Evolutionary conservation across 345 rosid species (phyloP), one percentile per base, ranked within the genome.

Genomic region (Camelina laxa): DNA sequence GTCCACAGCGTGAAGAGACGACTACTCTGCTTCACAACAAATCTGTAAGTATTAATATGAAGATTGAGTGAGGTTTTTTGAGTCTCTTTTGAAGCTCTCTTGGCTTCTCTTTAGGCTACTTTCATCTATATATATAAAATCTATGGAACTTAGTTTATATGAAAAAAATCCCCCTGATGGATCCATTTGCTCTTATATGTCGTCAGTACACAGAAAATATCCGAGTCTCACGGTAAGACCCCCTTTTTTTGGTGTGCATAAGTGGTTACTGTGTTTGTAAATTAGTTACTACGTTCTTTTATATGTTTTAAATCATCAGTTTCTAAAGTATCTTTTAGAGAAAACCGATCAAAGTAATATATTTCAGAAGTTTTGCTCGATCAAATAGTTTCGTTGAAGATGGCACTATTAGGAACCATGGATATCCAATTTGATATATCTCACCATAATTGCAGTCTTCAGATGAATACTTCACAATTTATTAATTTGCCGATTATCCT

Each of bases 1-100:
- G 86, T 88, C 98, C 2, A 65, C 83, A 5, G 91, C 72, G 67
- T 71, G 73, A 77, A 58, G 60, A 78, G 27, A 51, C 42, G 15
- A 66, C 45, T 38, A 59, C 44, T 41, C 20, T 45, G 47, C 70
- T 50, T 60, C 65, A 6, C 39, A 16, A 33, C 4, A 56, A 47
- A 78, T 11, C 57, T 78, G 77, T 78, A 78, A 72, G 81, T 78
- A 66, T 65, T 59, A 71, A 59, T 45, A 61, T 71, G 72, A 77
- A 70, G 60, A 27, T 7, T 31, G 30, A 48, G 62, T 65, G 80
- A 70, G 77, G 53, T 77, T 70, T 70, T 51, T 39, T 55, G 51
- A 48, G 70, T 70, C 50, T 35, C 70, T 35, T 11, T 20, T 47
- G 65, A 60, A 62, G 79, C 74, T 75, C 39, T 27, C 44, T 21